Percentiles rank a stretch among this genome's conserved stretches.
These are phyloP conservation scores for Malbranchea zuffiana DNA, from an alignment of 2,329 filamentous ascomycete species.

Conservation along the genomic window DNA sequence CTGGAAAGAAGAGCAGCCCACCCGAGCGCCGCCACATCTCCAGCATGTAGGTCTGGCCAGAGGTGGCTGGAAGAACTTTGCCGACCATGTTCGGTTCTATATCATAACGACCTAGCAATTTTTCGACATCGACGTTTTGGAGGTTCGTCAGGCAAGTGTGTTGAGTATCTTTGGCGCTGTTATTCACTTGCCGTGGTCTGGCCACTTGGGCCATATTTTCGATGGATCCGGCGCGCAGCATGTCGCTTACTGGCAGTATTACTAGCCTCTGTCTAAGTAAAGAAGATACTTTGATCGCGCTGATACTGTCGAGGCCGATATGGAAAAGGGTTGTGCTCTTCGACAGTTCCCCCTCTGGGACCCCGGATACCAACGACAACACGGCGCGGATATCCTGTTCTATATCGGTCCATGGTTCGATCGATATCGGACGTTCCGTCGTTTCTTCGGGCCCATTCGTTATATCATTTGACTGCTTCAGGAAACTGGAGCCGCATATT, in stretches of 20 bases:
- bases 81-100: constrained; percentile 43
- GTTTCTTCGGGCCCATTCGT: background rate
- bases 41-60: constrained; percentile 74
- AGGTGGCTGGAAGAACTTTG: constrained; percentile 54
- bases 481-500: constrained; percentile 49
- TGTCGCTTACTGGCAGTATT: constrained; percentile 55
- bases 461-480: background rate
- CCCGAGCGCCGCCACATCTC: constrained; percentile 59
- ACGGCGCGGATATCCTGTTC: constrained; percentile 36
- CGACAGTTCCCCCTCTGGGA: constrained; percentile 48
- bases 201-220: constrained; percentile 47
- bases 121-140: constrained; percentile 20
- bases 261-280: constrained; percentile 55
- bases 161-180: constrained; percentile 10
- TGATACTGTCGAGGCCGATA: constrained; percentile 83
- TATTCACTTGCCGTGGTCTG: constrained; percentile 13
- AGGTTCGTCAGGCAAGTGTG: constrained; percentile 19
- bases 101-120: constrained; percentile 30
- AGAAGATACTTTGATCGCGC: constrained; percentile 69
- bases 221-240: constrained; percentile 57
- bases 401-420: constrained; percentile 21
- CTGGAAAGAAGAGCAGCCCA: constrained; percentile 61
- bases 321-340: constrained; percentile 62
- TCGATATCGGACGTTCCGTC: too few relatives aligned
- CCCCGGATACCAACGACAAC: constrained; percentile 48